phyloP scores from a whole-genome alignment of 1,284 basidiomycete species.

The Tranzscheliella williamsii region DNA sequence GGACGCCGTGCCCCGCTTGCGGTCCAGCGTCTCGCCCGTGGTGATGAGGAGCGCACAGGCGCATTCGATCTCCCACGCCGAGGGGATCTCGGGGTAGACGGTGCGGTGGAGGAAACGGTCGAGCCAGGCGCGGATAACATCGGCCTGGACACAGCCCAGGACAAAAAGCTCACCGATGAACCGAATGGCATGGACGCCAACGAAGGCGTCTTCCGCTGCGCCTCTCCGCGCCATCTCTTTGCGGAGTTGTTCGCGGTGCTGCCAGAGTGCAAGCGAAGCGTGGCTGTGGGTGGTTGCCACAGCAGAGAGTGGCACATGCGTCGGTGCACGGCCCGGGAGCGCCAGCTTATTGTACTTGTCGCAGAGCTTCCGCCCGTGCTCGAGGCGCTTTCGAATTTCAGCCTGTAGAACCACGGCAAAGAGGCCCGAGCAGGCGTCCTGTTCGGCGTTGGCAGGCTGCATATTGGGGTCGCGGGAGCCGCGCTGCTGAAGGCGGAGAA shows the following conservation, averaged over 20 bases:
- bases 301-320: not conserved
- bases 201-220: conserved; percentile 9
- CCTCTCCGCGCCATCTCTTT: conserved; percentile 12
- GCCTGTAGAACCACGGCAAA: conserved; percentile 18
- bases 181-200: conserved; percentile 11
- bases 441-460: no score
- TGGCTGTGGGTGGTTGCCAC: not conserved
- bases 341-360: conserved; percentile 10
- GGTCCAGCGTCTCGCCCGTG: conserved; percentile 30
- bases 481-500: no score
- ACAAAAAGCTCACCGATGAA: conserved; percentile 35
- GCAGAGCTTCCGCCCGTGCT: conserved; percentile 4
- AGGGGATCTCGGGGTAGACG: conserved; percentile 41
- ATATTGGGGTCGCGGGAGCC: no score
- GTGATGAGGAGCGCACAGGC: conserved; percentile 47
- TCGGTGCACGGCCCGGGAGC: conserved; percentile 3
- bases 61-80: conserved; percentile 46
- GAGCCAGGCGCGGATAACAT: conserved; percentile 25
- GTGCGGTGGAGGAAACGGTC: conserved; percentile 47
- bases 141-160: not conserved
- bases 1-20: no score
- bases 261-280: not conserved
- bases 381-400: conserved; percentile 14
- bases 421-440: conserved; percentile 2
- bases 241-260: not conserved